These are phyloP conservation scores for Debaryomyces prosopidis DNA, from an alignment of 805 yeast genomes.

Conservation along the genomic window DNA sequence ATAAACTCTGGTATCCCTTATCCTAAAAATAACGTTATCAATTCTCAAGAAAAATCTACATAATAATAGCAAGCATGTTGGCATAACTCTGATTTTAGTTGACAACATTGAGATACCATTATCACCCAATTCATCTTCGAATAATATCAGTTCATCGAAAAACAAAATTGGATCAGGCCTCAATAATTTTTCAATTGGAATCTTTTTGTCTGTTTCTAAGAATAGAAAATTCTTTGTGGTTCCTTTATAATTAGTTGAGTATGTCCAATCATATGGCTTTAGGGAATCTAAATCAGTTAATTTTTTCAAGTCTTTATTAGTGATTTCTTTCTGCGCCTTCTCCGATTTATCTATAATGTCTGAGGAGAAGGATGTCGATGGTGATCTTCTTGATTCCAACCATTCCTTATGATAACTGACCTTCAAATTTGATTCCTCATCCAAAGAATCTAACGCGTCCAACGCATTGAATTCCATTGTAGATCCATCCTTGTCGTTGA, in stretches of 20 bases:
- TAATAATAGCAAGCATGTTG: conserved; percentile 68
- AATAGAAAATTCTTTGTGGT: conserved; percentile 31
- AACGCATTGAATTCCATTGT: conserved; percentile 71
- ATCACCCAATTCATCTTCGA: conserved; percentile 95
- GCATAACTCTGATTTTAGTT: conserved; percentile 88
- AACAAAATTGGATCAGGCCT: conserved; percentile 83
- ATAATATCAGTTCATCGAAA: conserved; percentile 84
- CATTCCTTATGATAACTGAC: conserved; percentile 90
- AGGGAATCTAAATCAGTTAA: conserved; percentile 55
- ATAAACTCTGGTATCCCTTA: conserved; percentile 82
- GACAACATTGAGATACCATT: conserved; percentile 84
- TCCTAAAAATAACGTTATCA: conserved; percentile 82
- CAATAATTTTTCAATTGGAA: conserved; percentile 72
- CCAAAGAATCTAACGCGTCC: conserved; percentile 58
- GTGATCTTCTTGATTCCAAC: conserved; percentile 44
- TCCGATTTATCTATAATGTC: conserved; percentile 18
- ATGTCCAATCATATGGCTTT: conserved; percentile 96
- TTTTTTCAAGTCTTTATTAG: conserved; percentile 34
- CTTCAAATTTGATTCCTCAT: conserved; percentile 34
- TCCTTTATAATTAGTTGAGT: conserved; percentile 79
- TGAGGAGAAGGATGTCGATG: conserved; percentile 17
- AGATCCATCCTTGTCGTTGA: conserved; percentile 32
- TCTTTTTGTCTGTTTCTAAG: conserved; percentile 22
- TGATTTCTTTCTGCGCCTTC: conserved; percentile 24
- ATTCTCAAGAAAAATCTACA: conserved; percentile 83